Conservation (phyloP, 1,284 basidiomycete species). For the Rhodotorula sp. region DNA sequence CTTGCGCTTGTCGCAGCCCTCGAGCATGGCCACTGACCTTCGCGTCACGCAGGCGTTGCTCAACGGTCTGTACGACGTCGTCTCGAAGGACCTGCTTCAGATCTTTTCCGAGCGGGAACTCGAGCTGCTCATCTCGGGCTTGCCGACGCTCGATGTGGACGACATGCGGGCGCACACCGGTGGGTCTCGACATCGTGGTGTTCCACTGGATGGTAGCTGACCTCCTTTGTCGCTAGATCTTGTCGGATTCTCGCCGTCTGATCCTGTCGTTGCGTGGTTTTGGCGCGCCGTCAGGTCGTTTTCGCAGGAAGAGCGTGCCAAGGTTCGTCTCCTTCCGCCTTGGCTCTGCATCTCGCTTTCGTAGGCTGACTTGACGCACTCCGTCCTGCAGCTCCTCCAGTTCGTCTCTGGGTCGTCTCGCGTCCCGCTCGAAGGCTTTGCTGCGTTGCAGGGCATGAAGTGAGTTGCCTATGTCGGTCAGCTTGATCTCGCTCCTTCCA, state of each 20-base stretch:
- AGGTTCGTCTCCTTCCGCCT: conserved; percentile 56
- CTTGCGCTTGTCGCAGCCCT: neutral
- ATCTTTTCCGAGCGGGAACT: conserved; percentile 96
- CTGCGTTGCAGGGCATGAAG: conserved; percentile 42
- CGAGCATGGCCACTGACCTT: neutral
- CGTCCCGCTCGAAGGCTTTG: conserved; percentile 62
- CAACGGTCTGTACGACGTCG: conserved; percentile 92
- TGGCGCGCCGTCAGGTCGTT: conserved; percentile 98
- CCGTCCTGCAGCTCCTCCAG: conserved; percentile 56
- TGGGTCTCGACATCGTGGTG: conserved; percentile 68
- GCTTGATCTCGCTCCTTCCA: too few species aligned
- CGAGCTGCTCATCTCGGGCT: conserved; percentile 62
- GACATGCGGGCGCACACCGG: conserved; percentile 89
- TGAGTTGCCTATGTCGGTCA: neutral
- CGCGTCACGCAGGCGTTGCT: conserved; percentile 66
- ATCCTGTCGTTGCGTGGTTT: conserved; percentile 97
- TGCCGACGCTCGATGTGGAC: conserved; percentile 91
- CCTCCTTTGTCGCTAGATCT: conserved; percentile 39
- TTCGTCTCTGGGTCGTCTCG: conserved; percentile 91
- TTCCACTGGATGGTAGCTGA: conserved; percentile 39
- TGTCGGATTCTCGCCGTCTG: conserved; percentile 55
- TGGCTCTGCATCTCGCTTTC: conserved; percentile 24
- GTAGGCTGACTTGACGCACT: neutral
- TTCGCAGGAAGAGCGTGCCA: conserved; percentile 92
- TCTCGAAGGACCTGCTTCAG: conserved; percentile 75